These are phyloP conservation scores for Phytophthora quininea DNA, from an alignment of 352 stramenopile species.

Conservation along the genomic window DNA sequence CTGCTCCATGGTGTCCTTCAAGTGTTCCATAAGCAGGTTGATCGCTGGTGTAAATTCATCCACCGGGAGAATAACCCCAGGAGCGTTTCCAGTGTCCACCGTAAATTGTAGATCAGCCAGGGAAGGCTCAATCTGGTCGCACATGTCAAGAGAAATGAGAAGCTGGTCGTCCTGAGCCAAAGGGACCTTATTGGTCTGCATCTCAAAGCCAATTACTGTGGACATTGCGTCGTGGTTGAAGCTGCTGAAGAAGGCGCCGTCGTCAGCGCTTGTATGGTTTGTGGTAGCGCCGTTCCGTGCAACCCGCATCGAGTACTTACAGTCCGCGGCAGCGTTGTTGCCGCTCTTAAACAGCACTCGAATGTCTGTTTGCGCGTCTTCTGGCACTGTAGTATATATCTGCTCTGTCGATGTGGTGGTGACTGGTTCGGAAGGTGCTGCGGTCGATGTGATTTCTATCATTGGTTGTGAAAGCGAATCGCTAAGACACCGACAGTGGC, in stretches of 20 bases:
- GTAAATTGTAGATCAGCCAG: conserved; percentile 9
- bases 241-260: conserved; percentile 47
- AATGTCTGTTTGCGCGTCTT: conserved; percentile 34
- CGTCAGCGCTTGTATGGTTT: conserved; percentile 27
- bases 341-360: conserved; percentile 48
- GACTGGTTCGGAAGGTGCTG: conserved; percentile 7
- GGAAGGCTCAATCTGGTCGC: conserved; percentile 21
- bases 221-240: conserved; percentile 70
- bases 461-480: conserved; percentile 55
- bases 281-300: conserved; percentile 17
- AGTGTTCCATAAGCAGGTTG: conserved; percentile 77
- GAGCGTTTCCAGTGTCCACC: conserved; percentile 1
- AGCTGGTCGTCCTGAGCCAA: conserved; percentile 43
- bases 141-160: conserved; percentile 61
- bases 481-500: conserved; percentile 62
- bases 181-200: conserved; percentile 54
- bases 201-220: conserved; percentile 46
- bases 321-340: conserved; percentile 35
- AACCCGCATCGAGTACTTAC: conserved; percentile 49
- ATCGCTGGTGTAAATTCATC: conserved; percentile 82
- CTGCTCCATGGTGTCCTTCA: conserved; percentile 74
- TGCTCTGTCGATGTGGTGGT: not conserved
- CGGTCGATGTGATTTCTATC: conserved; percentile 48
- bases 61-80: conserved; percentile 3
- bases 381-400: not conserved